Evolutionary conservation across 768 basidiomycete species (phyloP), one percentile per base, ranked within the genome.

Genomic region (Xerocomus spinulosus): DNA sequence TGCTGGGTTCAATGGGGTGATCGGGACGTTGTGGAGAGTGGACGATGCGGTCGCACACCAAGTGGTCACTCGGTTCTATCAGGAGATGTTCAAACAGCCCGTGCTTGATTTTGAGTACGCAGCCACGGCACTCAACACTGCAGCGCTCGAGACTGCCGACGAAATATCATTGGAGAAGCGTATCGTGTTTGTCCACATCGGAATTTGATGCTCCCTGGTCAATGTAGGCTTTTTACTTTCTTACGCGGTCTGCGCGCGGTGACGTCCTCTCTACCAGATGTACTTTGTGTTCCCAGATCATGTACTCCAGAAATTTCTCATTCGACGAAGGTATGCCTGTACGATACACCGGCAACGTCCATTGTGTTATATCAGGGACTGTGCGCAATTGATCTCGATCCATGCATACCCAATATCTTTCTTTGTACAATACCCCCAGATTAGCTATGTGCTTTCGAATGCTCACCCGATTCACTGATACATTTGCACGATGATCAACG

Each of bases 1-100:
- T 32, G 18, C 36, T 2, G 48, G 32, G 1, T 42, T 52, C 24
- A 50, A 44, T 14, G 28, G 50, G 13, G 33, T n/a, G n/a, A n/a
- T n/a, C n/a, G n/a, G n/a, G n/a, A n/a, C n/a, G n/a, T n/a, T n/a
- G n/a, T n/a, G n/a, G n/a, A n/a, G n/a, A n/a, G n/a, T n/a, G n/a
- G n/a, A n/a, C n/a, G n/a, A n/a, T n/a, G n/a, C n/a, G n/a, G n/a
- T n/a, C n/a, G n/a, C n/a, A n/a, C n/a, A n/a, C n/a, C n/a, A n/a
- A n/a, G n/a, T n/a, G n/a, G n/a, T n/a, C n/a, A n/a, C n/a, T n/a
- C n/a, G n/a, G n/a, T n/a, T n/a, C n/a, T n/a, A n/a, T n/a, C n/a
- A n/a, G n/a, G n/a, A n/a, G n/a, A n/a, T n/a, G n/a, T n/a, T n/a
- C n/a, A n/a, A n/a, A n/a, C n/a, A n/a, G n/a, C 26, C 40, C 1